Conservation (phyloP, 352 stramenopile genomes). For the Phytopythium cucurbitacearum region DNA sequence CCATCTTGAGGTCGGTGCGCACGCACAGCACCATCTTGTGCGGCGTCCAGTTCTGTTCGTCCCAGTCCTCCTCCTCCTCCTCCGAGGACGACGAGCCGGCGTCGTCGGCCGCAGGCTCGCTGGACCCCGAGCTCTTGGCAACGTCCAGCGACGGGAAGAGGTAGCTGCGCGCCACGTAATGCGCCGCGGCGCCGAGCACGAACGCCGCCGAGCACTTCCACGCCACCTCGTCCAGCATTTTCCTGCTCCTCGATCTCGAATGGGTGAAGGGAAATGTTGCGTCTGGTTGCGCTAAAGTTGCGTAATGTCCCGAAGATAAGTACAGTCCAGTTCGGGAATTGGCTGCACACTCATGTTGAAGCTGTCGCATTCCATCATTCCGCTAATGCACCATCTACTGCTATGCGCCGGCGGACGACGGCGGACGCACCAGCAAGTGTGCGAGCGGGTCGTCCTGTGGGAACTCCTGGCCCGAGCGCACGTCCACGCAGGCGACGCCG, state of each 20-base stretch:
- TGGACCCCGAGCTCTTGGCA: conserved; percentile 1
- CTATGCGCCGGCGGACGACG: conserved; percentile 3
- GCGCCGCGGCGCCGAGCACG: conserved; percentile 59
- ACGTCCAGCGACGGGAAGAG: conserved; percentile 7
- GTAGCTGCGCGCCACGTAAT: conserved; percentile 50
- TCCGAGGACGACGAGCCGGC: conserved; percentile 20
- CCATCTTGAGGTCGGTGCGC: conserved; percentile 94
- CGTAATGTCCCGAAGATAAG: too few relatives aligned
- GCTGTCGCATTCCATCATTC: neutral
- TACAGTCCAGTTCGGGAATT: conserved; percentile 5
- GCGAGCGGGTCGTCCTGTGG: conserved; percentile 36
- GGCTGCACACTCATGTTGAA: neutral
- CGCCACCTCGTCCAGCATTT: conserved; percentile 48
- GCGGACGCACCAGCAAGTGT: conserved; percentile 43
- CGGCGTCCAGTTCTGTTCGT: conserved; percentile 51
- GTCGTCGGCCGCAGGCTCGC: conserved; percentile 1
- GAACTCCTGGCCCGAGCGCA: conserved; percentile 58
- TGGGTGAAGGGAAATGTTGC: too few relatives aligned
- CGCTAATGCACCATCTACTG: conserved; percentile 2
- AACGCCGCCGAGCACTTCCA: conserved; percentile 82
- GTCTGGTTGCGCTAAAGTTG: too few relatives aligned
- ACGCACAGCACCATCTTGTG: conserved; percentile 96
- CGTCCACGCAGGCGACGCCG: conserved; percentile 65
- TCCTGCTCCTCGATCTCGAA: neutral
- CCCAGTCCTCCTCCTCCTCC: conserved; percentile 58